phyloP scores from a whole-genome alignment of 208 protist genomes.

The Acanthamoeba royreba region DNA sequence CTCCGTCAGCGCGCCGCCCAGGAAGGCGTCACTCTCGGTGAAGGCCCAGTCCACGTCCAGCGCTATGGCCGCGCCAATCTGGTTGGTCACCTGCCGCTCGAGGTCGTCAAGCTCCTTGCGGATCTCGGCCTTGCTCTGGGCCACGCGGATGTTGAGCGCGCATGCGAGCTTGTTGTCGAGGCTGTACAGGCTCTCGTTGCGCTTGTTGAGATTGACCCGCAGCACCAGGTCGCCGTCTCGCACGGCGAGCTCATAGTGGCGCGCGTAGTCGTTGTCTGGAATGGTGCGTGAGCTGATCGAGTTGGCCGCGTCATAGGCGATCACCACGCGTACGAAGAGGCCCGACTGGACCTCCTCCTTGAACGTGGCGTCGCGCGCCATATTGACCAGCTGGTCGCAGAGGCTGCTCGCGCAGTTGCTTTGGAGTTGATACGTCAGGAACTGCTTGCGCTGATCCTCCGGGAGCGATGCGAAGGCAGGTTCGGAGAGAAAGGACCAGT shows the following conservation, averaged over 20 bases:
- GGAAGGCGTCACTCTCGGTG: background rate
- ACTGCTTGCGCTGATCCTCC: background rate
- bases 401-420: background rate
- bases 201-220: background rate
- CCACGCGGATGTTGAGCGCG: background rate
- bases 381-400: background rate
- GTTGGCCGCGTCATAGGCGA: background rate
- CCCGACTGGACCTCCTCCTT: background rate
- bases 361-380: background rate
- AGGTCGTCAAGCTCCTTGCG: background rate
- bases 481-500: background rate
- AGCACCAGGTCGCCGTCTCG: background rate
- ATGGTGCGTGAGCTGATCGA: background rate
- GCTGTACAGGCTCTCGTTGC: background rate
- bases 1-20: background rate
- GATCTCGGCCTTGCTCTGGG: background rate
- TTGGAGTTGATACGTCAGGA: background rate
- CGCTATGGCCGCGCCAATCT: background rate
- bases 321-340: background rate
- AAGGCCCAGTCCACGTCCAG: background rate
- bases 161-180: background rate
- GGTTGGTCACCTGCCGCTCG: background rate
- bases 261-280: background rate
- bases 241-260: background rate
- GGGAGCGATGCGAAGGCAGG: background rate